Conservation (phyloP, 305 asterid genomes). For the Withania somnifera region DNA sequence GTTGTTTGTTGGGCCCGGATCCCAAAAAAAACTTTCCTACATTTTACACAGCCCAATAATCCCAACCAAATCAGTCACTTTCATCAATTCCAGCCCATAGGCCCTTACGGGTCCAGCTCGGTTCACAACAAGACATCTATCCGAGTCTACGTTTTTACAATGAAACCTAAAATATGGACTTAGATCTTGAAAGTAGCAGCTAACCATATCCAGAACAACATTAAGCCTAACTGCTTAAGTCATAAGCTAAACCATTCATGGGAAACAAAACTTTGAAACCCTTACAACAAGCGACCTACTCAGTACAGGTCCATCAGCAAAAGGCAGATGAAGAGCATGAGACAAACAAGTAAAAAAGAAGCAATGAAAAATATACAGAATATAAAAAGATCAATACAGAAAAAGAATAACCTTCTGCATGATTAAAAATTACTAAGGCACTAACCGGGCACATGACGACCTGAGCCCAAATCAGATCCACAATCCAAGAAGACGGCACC, state of each 20-base stretch:
- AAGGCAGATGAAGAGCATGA: neutral
- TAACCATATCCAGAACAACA: neutral
- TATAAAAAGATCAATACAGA: neutral
- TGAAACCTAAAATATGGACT: neutral
- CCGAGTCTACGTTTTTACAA: neutral
- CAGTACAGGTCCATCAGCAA: neutral
- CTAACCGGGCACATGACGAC: slow-evolving; percentile 91
- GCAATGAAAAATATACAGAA: neutral
- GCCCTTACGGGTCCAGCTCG: no score
- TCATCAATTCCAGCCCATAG: no score
- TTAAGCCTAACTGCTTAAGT: neutral
- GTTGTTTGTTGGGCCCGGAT: no score
- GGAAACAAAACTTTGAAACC: neutral
- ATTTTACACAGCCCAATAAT: no score
- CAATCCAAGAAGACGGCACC: slow-evolving; percentile 84
- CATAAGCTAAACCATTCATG: neutral
- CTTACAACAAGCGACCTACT: neutral
- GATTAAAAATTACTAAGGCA: slow-evolving; percentile 6
- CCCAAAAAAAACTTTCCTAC: no score
- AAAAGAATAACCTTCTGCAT: neutral
- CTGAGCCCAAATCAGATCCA: slow-evolving; percentile 87
- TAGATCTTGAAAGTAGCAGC: neutral
- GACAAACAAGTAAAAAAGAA: neutral
- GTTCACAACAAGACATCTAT: no score
- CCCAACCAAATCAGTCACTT: no score